phyloP scores from a whole-genome alignment of 1,284 basidiomycete species.

The Neolentinus lepideus region DNA sequence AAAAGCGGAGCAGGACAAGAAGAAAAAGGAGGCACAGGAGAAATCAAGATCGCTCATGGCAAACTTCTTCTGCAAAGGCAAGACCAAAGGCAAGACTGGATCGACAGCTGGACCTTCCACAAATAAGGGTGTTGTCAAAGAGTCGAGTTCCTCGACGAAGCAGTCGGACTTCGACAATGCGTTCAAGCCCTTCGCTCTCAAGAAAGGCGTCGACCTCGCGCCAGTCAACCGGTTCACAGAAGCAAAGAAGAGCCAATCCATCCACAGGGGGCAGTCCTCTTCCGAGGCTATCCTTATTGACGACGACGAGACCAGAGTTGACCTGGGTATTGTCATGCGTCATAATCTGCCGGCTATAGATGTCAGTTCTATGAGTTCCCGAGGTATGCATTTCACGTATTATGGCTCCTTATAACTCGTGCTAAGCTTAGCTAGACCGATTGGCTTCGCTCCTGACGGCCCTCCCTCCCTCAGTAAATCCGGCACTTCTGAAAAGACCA shows the following conservation, averaged over 20 bases:
- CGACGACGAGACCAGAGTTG: conserved; percentile 27
- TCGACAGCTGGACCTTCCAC: conserved; percentile 3
- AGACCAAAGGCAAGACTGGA: conserved; percentile 9
- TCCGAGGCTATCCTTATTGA: conserved; percentile 50
- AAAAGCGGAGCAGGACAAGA: conserved; percentile 61
- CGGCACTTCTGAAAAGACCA: conserved; percentile 20
- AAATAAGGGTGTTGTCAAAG: conserved; percentile 10
- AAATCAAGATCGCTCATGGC: conserved; percentile 71
- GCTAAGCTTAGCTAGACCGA: background rate
- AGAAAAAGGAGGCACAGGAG: conserved; percentile 56
- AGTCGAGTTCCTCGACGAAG: conserved; percentile 24
- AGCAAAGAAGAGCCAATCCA: conserved; percentile 14
- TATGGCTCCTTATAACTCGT: background rate
- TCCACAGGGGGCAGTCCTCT: conserved; percentile 19
- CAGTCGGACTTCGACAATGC: conserved; percentile 62
- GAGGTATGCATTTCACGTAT: conserved; percentile 25
- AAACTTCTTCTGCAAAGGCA: conserved; percentile 65
- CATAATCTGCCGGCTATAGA: conserved; percentile 4
- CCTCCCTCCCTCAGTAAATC: conserved; percentile 6
- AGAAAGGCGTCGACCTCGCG: conserved; percentile 65
- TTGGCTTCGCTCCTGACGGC: background rate
- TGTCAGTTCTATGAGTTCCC: conserved; percentile 22
- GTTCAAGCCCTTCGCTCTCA: conserved; percentile 73
- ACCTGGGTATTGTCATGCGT: conserved; percentile 20
- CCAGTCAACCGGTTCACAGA: conserved; percentile 62